Base-by-base conservation (phyloP, 345 rosid species). In the Rhizophora mangle region DNA sequence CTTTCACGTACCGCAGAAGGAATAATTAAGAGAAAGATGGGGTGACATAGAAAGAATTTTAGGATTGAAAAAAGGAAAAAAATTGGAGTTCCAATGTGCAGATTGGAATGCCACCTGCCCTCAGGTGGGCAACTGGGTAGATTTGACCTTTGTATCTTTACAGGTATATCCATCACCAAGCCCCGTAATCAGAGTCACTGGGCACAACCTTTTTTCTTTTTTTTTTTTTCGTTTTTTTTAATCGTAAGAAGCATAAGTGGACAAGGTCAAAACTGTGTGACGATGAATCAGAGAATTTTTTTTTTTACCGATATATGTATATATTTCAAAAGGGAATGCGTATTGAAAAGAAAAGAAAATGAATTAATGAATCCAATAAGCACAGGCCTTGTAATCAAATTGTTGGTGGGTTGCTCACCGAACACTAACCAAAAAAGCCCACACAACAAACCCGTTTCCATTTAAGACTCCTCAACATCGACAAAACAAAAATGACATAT, bases 321-420 rank as follows among this genome's bases (percentile, higher is more conserved):
- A 32, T 32, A 32, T 32, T 36, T 37, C 13, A 37, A 9, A 37
- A 10, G 43, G 13, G 13, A 8, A 37, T 8, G 2, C 13, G 1
- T 11, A 39, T 0, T 0, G 11, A 30, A 6, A 24, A 57, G 13
- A 36, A 5, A 59, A 21, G 22, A 10, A 5, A 11, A 30, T 15
- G 26, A 31, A 8, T 4, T 8, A 7, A 15, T 21, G 58, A 47
- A 32, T 31, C 8, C 21, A 22, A 29, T 43, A 68, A 51, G 8
- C 6, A 22, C 2, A 21, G 30, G 29, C 18, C 6, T 8, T 8
- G 26, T 24, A 56, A 56, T 43, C 15, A 72, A 83, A 81, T 72
- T 70, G 77, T 72, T 76, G 88, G 80, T 54, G 75, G 79, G 82
- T 85, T 76, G 96, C 86, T 89, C 83, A 86, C 82, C 97, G 72